These are phyloP conservation scores for Tuber microsphaerosporum DNA, from an alignment of 495 filamentous ascomycete genomes.

Conservation along the genomic window DNA sequence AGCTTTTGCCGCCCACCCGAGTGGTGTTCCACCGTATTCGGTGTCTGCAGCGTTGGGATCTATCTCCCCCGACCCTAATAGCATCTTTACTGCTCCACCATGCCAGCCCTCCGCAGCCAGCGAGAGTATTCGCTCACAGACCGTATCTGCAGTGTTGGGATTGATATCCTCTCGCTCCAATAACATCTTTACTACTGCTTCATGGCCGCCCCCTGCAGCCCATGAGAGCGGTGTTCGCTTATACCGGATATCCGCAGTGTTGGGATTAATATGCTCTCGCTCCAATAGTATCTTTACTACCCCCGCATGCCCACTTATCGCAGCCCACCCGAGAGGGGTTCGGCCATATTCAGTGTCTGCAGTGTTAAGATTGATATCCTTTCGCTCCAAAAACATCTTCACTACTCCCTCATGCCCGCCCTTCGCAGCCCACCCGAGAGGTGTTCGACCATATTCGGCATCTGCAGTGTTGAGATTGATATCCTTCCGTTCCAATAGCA, in stretches of 20 bases:
- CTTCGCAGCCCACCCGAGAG: neutral
- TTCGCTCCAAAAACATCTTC: neutral
- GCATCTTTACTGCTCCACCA: conserved; percentile 37
- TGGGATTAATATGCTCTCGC: neutral
- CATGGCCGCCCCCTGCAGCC: neutral
- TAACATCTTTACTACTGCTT: neutral
- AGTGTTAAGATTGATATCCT: neutral
- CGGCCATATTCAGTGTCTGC: neutral
- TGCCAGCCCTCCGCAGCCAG: conserved; percentile 31
- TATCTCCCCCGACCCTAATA: neutral
- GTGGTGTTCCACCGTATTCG: too few species aligned
- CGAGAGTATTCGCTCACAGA: neutral
- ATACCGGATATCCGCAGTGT: neutral
- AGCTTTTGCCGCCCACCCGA: too few species aligned
- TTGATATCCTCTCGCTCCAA: neutral
- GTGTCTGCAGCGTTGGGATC: neutral
- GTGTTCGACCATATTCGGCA: too few species aligned
- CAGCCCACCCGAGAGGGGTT: neutral
- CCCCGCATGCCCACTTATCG: neutral
- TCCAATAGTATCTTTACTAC: neutral
- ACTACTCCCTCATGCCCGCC: neutral
- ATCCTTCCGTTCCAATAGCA: neutral
- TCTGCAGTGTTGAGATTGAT: neutral
- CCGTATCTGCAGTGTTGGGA: neutral
- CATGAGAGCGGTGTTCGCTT: neutral